A percentile compares a stretch with the other conserved stretches of the same genome.
Conservation (phyloP, 495 filamentous ascomycete genomes). For the Platismatia glauca region DNA sequence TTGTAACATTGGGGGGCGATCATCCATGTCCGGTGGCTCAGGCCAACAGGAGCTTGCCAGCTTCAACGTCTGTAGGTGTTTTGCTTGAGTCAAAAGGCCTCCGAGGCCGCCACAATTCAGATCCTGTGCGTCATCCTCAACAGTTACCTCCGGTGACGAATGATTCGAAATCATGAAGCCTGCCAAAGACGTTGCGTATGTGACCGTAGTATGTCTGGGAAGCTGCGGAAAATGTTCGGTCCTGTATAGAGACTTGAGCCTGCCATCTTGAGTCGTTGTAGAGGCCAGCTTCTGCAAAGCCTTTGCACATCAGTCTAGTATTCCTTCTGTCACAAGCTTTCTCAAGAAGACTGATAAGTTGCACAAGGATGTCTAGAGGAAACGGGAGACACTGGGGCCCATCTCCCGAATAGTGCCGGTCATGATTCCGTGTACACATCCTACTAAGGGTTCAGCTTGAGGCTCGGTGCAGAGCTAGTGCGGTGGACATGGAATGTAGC, state of each 20-base stretch:
- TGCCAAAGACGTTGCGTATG: background rate
- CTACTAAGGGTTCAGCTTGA: background rate
- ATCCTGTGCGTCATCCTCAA: background rate
- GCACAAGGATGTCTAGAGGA: background rate
- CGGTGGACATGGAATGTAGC: background rate
- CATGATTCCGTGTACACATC: background rate
- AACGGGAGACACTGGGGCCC: background rate
- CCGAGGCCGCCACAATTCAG: background rate
- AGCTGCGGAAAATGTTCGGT: background rate
- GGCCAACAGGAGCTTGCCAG: slow-evolving; percentile 1
- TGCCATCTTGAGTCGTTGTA: background rate
- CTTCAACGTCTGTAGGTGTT: background rate
- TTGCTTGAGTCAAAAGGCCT: background rate
- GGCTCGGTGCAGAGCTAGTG: background rate
- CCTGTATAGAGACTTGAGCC: background rate
- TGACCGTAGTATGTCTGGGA: background rate
- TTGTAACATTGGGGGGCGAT: background rate
- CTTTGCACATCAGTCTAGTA: background rate
- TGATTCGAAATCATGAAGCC: background rate
- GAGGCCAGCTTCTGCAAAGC: background rate
- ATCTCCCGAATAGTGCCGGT: background rate
- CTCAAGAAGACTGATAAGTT: background rate
- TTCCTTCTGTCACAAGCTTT: background rate
- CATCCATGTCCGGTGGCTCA: background rate
- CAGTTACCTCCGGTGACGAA: background rate